Conservation (phyloP, 2,329 filamentous ascomycete species). For the Mycosphaerella sp. region DNA sequence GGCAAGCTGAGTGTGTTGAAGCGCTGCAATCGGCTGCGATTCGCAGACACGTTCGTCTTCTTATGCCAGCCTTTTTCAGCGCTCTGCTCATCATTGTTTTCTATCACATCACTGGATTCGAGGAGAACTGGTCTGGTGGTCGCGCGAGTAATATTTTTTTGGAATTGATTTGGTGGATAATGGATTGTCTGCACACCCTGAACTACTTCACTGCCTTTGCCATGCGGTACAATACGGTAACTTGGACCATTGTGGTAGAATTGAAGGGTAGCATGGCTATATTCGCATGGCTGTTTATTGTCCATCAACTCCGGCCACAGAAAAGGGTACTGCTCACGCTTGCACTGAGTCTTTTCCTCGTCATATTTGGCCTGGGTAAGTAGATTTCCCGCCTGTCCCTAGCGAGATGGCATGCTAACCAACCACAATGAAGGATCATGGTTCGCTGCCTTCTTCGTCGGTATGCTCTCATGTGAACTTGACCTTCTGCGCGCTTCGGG, state of each 20-base stretch:
- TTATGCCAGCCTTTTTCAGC: slow-evolving; percentile 49
- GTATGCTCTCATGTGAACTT: slow-evolving; percentile 56
- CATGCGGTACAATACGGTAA: slow-evolving; percentile 19
- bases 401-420: not conserved
- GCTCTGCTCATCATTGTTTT: slow-evolving; percentile 49
- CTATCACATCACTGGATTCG: slow-evolving; percentile 44
- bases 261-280: slow-evolving; percentile 57
- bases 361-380: slow-evolving; percentile 6
- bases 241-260: slow-evolving; percentile 59
- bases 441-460: slow-evolving; percentile 54
- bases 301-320: slow-evolving; percentile 30
- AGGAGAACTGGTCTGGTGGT: slow-evolving; percentile 16
- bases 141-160: slow-evolving; percentile 38
- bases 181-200: slow-evolving; percentile 51
- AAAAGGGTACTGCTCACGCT: slow-evolving; percentile 13
- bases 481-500: slow-evolving; percentile 48
- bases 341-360: slow-evolving; percentile 16
- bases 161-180: slow-evolving; percentile 46
- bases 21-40: slow-evolving; percentile 45
- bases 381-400: not conserved
- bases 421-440: slow-evolving; percentile 46
- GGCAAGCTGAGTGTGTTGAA: slow-evolving; percentile 37
- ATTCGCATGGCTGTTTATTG: slow-evolving; percentile 51
- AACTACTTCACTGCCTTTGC: slow-evolving; percentile 15
- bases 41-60: slow-evolving; percentile 45